Percentiles rank a stretch among this genome's conserved stretches.
Evolutionary conservation across 2,329 filamentous ascomycete species (phyloP).

Genomic region (Aspergillus nomiae): DNA sequence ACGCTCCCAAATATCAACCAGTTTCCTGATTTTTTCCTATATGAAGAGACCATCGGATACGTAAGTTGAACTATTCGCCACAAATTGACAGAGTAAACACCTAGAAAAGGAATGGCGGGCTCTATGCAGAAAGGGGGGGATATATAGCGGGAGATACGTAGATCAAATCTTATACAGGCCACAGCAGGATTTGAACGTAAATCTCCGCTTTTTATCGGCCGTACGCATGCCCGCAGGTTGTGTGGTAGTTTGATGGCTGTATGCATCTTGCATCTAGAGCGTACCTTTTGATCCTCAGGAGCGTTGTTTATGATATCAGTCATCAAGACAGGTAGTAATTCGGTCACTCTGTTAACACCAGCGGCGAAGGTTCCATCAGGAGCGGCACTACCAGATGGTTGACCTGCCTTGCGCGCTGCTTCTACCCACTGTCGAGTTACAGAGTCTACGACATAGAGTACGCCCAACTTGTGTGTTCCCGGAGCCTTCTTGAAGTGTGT

Average conservation of each 20-base stretch:
- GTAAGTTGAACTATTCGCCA: conserved; percentile 52
- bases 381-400: conserved; percentile 77
- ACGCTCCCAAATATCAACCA: conserved; percentile 98
- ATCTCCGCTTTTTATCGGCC: conserved; percentile 26
- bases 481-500: conserved; percentile 96
- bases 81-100: conserved; percentile 23
- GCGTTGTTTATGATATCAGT: conserved; percentile 88
- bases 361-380: conserved; percentile 91
- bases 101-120: conserved; percentile 22
- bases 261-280: conserved; percentile 50
- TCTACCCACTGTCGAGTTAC: conserved; percentile 99
- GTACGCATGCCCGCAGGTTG: conserved; percentile 32
- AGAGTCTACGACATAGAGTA: conserved; percentile 99
- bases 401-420: conserved; percentile 82
- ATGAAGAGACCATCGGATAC: conserved; percentile 46
- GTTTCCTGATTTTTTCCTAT: conserved; percentile 94
- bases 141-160: conserved; percentile 30
- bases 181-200: conserved; percentile 32
- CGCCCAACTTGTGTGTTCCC: conserved; percentile 94
- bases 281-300: conserved; percentile 95
- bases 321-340: conserved; percentile 90
- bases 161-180: conserved; percentile 24
- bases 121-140: conserved; percentile 25
- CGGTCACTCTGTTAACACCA: conserved; percentile 94
- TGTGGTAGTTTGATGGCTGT: conserved; percentile 30